Conservation (phyloP, 306 rosid genomes). For the Lathyrus oleraceus region DNA sequence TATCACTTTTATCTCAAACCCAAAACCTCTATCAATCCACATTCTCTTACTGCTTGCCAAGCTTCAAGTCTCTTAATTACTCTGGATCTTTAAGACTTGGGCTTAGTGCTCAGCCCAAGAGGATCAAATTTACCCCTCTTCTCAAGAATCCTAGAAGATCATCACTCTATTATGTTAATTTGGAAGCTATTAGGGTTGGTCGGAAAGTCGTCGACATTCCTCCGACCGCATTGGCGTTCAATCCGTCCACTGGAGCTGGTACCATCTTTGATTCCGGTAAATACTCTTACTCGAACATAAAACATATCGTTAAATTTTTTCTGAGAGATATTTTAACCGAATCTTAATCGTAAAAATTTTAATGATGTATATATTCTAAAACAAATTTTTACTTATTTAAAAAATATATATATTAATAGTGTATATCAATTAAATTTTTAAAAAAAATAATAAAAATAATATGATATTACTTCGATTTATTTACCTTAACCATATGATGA, state of each 20-base stretch:
- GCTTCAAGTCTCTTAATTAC: slow-evolving; percentile 73
- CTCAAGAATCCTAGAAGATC: slow-evolving; percentile 83
- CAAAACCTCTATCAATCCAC: slow-evolving; percentile 79
- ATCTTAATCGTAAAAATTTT: too few relatives aligned
- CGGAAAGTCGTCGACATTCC: slow-evolving; percentile 70
- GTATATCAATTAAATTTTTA: neutral
- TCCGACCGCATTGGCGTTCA: slow-evolving; percentile 61
- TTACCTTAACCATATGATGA: neutral
- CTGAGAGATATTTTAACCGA: too few relatives aligned
- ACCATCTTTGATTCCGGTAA: slow-evolving; percentile 89
- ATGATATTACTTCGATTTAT: neutral
- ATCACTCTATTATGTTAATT: slow-evolving; percentile 77
- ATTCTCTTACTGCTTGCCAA: slow-evolving; percentile 92
- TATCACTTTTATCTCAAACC: slow-evolving; percentile 72
- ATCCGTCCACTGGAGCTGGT: slow-evolving; percentile 81
- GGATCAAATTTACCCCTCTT: slow-evolving; percentile 85
- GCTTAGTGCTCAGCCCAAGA: slow-evolving; percentile 75
- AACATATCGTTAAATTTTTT: too few relatives aligned
- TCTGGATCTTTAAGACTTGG: slow-evolving; percentile 94
- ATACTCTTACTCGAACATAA: neutral
- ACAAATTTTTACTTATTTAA: too few relatives aligned
- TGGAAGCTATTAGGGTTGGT: slow-evolving; percentile 76
- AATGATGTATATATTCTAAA: too few relatives aligned
- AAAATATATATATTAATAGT: too few relatives aligned
- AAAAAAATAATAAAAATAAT: neutral